Evolutionary conservation across 2,329 filamentous ascomycete species (phyloP), one percentile per base, ranked within the genome.

Genomic region (Xylaria sp.): DNA sequence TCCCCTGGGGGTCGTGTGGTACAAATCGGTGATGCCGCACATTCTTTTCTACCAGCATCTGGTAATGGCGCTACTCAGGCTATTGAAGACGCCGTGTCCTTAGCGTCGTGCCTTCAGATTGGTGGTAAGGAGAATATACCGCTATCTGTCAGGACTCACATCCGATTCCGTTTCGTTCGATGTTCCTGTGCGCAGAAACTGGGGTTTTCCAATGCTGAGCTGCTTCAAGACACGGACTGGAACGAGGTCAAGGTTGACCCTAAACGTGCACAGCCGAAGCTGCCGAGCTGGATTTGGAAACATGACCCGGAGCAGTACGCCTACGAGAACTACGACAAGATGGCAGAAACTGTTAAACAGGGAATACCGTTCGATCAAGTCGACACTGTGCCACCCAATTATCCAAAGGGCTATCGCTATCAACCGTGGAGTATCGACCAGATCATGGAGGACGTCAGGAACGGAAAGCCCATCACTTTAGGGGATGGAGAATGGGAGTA

Each of bases 21-120:
- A 20, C 76, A 80, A 55, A 80, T 82, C 34, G 81, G 81, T 23
- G 82, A 83, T 62, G 79, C 81, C 0, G 82, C 82, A 2, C 82
- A 84, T 72, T 79, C 81, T 0, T 81, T 82, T 71, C 75, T 82
- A 12, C 81, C 82, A 0, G 79, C 81, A 5, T 82, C 81, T 0
- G 80, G 80, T 28, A 82, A 82, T 65, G 81, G 81, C 2, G 82
- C 81, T 8, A 82, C 80, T 1, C 81, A 82, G 73, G 81, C 81
- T 0, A 81, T 83, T 44, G 82, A 84, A 61, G 82, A 84, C 66
- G 81, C 80, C 18, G 72, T 81, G 34, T 81, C 79, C 5, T 70
- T 83, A 2, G 80, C 81, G 1, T 71, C 78, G 3, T 79, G 80
- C 52, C 78, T 82, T 5, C 79, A 81, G 71, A 70, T 81, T 2